Evolutionary conservation across 208 protist genomes (phyloP), one percentile per base, ranked within the genome.

Genomic region (Vickermania ingenoplastis): DNA sequence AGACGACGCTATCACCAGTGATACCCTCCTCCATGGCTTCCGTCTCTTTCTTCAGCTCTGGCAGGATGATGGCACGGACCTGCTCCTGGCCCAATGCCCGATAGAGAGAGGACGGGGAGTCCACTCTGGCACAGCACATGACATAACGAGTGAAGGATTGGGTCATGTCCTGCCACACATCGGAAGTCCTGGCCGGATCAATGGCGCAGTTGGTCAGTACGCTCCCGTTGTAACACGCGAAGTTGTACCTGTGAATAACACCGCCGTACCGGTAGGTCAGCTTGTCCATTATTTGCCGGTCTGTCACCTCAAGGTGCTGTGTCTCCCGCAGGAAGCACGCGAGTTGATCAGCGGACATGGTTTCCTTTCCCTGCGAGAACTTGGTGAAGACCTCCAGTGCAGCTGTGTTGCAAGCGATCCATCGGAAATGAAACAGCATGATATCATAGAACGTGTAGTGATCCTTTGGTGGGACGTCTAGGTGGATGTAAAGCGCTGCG

Each of bases 111-210:
- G 77, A 68, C 57, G 87, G 77, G 22, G 52, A 74, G 55, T 88
- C 80, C 57, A 94, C 77, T 36, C 75, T 71, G 31, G 63, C 75
- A 27, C 73, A 83, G 25, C 70, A 72, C 2, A 94, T 69, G 31
- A 78, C 57, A 66, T 94, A 94, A 59, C 79, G 81, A 21, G 87
- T 88, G 58, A 94, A 81, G 26, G 77, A 70, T 67, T 91, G 87
- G 56, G 87, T 94, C 87, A 94, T 94, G 67, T 94, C 87, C 56
- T 94, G 87, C 79, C 81, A 91, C 53, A 91, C 84, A 52, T 85
- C 73, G 45, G 81, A 86, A 28, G 75, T 82, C 24, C 84, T 71
- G 26, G 77, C 65, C 41, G 83, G 87, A 60, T 94, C 83, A 23
- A 91, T 61, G 26, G 79, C 79, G 68, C 77, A 88, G 70, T 94